Evolutionary conservation across 2,329 filamentous ascomycete species (phyloP), one percentile per base, ranked within the genome.

Genomic region (Sclerotinia sclerotiorum): DNA sequence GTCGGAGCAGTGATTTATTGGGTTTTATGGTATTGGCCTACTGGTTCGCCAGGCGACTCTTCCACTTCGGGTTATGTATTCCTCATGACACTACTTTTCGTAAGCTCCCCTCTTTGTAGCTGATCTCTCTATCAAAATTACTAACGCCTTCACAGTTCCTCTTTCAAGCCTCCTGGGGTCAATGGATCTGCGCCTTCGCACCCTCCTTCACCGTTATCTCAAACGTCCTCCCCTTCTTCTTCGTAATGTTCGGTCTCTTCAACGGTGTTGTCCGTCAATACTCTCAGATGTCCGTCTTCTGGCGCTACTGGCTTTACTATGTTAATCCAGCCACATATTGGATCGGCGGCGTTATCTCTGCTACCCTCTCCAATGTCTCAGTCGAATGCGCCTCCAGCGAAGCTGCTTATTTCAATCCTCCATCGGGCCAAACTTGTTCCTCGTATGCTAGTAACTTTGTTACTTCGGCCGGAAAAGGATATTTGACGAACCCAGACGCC

Each of bases 181-280:
- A 93, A 77, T 94, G 90, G 90, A 92, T 69, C 32, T 70, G 88
- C 71, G 91, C 92, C 0, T 93, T 93, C 78, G 90, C 91, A 0
- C 91, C 91, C 0, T 88, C 84, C 52, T 93, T 93, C 79, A 92
- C 90, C 0, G 90, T 93, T 71, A 92, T 94, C 72, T 87, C 87
- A 55, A 93, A 94, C 75, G 80, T 76, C 32, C 70, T 76, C 0
- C 76, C 76, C 7, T 75, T 76, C 69, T 76, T 77, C 69, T 76
- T 76, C 64, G 74, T 76, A 27, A 80, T 94, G 89, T 74, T 91
- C 90, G 3, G 93, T 90, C 79, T 90, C 89, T 19, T 91, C 90
- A 0, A 89, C 83, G 70, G 93, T 90, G 80, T 92, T 88, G 5
- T 90, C 89, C 74, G 92, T 91, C 74, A 87, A 84, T 70, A 93